phyloP scores from a whole-genome alignment of 2,329 filamentous ascomycete genomes.

The Colletotrichum lupini region DNA sequence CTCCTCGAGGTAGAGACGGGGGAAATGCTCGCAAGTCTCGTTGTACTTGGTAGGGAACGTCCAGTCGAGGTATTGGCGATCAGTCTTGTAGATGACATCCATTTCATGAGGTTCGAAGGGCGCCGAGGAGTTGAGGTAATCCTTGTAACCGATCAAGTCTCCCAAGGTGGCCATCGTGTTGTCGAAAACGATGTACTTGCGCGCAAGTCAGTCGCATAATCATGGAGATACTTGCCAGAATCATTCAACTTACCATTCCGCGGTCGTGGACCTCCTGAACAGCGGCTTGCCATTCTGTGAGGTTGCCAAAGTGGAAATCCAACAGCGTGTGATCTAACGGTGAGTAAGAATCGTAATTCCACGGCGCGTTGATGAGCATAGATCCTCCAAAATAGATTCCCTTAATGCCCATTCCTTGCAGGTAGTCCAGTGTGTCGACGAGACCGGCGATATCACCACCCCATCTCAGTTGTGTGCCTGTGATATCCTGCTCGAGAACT shows the following conservation, averaged over 20 bases:
- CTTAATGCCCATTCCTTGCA: slow-evolving; percentile 73
- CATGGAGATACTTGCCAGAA: background rate
- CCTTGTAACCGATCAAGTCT: slow-evolving; percentile 71
- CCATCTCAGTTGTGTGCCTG: slow-evolving; percentile 71
- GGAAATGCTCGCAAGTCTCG: slow-evolving; percentile 63
- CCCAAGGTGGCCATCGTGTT: slow-evolving; percentile 75
- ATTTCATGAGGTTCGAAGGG: slow-evolving; percentile 67
- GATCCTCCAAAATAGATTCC: slow-evolving; percentile 72
- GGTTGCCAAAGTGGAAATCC: slow-evolving; percentile 71
- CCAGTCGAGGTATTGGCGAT: slow-evolving; percentile 69
- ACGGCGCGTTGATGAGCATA: slow-evolving; percentile 72
- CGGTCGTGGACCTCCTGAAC: slow-evolving; percentile 69
- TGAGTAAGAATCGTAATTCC: slow-evolving; percentile 70
- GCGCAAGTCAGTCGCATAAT: slow-evolving; percentile 66
- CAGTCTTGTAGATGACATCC: slow-evolving; percentile 65
- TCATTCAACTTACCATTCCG: slow-evolving; percentile 63
- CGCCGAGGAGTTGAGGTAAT: slow-evolving; percentile 67
- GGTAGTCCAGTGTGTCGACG: slow-evolving; percentile 70
- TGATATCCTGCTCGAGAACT: slow-evolving; percentile 68
- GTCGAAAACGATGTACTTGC: slow-evolving; percentile 74
- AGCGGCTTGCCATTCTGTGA: slow-evolving; percentile 66
- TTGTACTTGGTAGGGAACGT: slow-evolving; percentile 63
- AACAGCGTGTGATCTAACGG: slow-evolving; percentile 71
- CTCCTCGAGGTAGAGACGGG: slow-evolving; percentile 69
- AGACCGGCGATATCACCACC: slow-evolving; percentile 72